Percentiles rank a stretch among this genome's conserved stretches.
Evolutionary conservation across 441 rosid genomes (phyloP).

Genomic region (Gossypium trilobum): DNA sequence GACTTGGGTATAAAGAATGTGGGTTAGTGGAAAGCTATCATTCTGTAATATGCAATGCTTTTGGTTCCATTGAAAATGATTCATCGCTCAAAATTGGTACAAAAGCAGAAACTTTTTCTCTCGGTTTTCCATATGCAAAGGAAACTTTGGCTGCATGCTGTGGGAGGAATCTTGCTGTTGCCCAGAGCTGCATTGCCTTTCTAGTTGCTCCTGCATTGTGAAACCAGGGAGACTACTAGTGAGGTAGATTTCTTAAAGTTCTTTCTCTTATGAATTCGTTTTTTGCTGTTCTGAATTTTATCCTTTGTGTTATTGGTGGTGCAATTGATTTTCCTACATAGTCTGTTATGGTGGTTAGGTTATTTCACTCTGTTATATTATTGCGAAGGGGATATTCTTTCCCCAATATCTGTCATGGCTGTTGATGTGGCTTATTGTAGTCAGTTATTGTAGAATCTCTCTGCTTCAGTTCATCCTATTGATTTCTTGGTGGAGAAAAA

Average conservation of each 20-base stretch:
- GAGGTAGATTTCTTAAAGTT: conserved; percentile 33
- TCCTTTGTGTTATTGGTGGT: neutral
- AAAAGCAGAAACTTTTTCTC: conserved; percentile 19
- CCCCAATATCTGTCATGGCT: conserved; percentile 12
- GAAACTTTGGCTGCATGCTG: conserved; percentile 24
- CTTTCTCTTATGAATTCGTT: neutral
- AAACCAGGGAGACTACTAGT: conserved; percentile 23
- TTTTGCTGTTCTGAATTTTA: conserved; percentile 6
- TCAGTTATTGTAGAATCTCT: conserved; percentile 16
- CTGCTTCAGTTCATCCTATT: conserved; percentile 18
- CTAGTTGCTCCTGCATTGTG: conserved; percentile 29
- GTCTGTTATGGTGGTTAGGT: conserved; percentile 9
- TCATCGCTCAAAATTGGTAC: conserved; percentile 21
- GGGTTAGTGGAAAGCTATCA: conserved; percentile 31
- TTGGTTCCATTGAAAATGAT: conserved; percentile 25
- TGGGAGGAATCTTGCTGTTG: conserved; percentile 22
- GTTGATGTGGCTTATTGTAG: conserved; percentile 18
- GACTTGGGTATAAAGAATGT: conserved; percentile 30
- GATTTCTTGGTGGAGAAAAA: conserved; percentile 14
- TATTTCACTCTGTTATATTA: conserved; percentile 15
- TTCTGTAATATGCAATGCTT: conserved; percentile 26
- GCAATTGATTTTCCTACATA: conserved; percentile 15
- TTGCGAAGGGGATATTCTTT: conserved; percentile 19
- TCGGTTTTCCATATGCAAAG: conserved; percentile 19
- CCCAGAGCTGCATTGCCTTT: conserved; percentile 22